Conservation (phyloP, 2,329 filamentous ascomycete species). For the Fusarium sp. region DNA sequence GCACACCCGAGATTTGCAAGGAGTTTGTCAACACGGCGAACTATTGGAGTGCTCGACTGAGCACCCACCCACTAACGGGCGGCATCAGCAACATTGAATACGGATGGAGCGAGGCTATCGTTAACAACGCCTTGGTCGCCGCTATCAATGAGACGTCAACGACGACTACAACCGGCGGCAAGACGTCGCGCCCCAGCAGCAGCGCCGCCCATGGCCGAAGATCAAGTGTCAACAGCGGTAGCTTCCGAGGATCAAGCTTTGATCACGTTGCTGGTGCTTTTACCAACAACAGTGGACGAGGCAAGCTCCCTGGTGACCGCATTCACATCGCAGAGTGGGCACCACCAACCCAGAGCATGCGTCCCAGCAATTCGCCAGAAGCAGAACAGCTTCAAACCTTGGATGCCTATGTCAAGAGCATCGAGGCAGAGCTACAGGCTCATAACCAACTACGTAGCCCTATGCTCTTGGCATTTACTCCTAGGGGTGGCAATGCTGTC, state of each 20-base stretch:
- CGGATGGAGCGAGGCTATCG: conserved; percentile 90
- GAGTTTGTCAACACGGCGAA: conserved; percentile 96
- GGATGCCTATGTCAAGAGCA: conserved; percentile 81
- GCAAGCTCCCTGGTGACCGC: conserved; percentile 84
- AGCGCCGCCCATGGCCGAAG: conserved; percentile 56
- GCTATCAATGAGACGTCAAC: conserved; percentile 63
- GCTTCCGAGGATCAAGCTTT: conserved; percentile 68
- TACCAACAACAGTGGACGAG: conserved; percentile 61
- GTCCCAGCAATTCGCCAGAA: conserved; percentile 82
- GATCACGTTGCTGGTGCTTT: conserved; percentile 69
- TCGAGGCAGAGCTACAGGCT: conserved; percentile 85
- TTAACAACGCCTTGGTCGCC: conserved; percentile 69
- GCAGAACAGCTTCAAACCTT: conserved; percentile 83
- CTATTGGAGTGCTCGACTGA: conserved; percentile 96
- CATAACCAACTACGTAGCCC: conserved; percentile 91
- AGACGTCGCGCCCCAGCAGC: conserved; percentile 63
- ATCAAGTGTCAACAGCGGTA: conserved; percentile 63
- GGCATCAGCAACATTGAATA: conserved; percentile 98
- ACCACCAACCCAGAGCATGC: conserved; percentile 90
- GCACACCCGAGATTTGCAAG: conserved; percentile 91
- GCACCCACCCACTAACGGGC: conserved; percentile 91
- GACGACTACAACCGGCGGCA: conserved; percentile 48
- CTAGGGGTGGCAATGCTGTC: conserved; percentile 81
- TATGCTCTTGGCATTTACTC: conserved; percentile 91
- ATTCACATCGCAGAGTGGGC: conserved; percentile 88